phyloP scores from a whole-genome alignment of 1,284 basidiomycete species.

The Ceratobasidium papillatum region DNA sequence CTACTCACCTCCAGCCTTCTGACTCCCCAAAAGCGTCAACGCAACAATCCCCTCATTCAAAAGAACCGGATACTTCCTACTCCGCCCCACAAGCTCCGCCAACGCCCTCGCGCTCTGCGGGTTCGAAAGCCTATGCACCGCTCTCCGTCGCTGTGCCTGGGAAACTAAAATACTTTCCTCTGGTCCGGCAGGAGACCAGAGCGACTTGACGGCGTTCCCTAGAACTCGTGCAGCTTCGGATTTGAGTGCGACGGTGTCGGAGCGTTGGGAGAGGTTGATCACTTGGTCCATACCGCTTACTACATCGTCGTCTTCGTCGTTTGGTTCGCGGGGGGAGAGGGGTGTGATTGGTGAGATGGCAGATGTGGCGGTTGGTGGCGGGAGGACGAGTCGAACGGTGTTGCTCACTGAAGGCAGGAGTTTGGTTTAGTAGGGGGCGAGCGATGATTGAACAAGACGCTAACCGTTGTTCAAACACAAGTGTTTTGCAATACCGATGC shows the following conservation, averaged over 20 bases:
- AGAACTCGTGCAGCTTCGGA: conserved; percentile 90
- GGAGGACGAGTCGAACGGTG: conserved; percentile 57
- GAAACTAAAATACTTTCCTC: conserved; percentile 24
- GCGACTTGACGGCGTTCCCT: conserved; percentile 79
- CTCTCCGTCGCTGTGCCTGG: conserved; percentile 57
- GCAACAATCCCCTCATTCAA: conserved; percentile 91
- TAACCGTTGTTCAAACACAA: conserved; percentile 79
- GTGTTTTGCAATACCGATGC: conserved; percentile 89
- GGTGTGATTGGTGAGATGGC: conserved; percentile 21
- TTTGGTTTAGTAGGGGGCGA: neutral
- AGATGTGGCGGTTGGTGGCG: conserved; percentile 52
- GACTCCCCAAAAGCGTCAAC: conserved; percentile 76
- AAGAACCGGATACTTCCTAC: conserved; percentile 81
- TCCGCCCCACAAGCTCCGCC: conserved; percentile 76
- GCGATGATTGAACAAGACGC: conserved; percentile 45
- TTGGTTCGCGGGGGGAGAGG: conserved; percentile 40
- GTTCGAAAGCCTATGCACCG: conserved; percentile 64
- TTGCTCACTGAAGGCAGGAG: conserved; percentile 63
- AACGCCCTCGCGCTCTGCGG: conserved; percentile 67
- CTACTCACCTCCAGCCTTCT: conserved; percentile 68
- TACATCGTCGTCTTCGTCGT: conserved; percentile 50
- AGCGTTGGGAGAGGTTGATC: conserved; percentile 76
- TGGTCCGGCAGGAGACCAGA: conserved; percentile 64
- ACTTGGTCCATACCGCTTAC: conserved; percentile 68
- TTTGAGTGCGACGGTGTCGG: conserved; percentile 82